Evolutionary conservation across 768 basidiomycete genomes (phyloP), one percentile per base, ranked within the genome.

Genomic region (Amanita exitialis): DNA sequence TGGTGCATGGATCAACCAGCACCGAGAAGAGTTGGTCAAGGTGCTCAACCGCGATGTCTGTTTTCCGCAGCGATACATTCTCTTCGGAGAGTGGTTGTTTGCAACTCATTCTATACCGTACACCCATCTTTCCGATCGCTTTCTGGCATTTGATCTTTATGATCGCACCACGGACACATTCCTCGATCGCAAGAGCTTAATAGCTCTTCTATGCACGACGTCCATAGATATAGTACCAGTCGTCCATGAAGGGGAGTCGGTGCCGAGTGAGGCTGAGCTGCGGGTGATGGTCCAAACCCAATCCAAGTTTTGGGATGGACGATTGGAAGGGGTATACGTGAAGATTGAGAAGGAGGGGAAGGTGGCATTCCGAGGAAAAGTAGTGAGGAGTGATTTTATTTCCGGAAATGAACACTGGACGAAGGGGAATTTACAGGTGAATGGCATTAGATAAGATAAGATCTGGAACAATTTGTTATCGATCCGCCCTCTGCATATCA

Each of bases 81-180:
- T 82, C 5, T 82, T 72, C 54, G 82, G 82, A 28, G 81, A 84
- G 61, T 83, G 82, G 79, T 66, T 80, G 58, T 76, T 67, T 36
- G 78, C 76, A 28, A 80, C 76, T 12, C 80, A 82, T 61, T 80
- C 79, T 4, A 79, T 82, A 45, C 60, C 74, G 3, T 82, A 82
- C 62, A 70, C 72, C 6, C 58, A 60, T 15, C 74, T 83, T 8
- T 77, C 79, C 1, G 75, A 75, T 55, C 69, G 65, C 37, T 81
- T 83, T 63, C 59, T 82, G 49, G 80, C 78, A 2, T 82, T 77
- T 58, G 80, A 81, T 56, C 49, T 81, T 34, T 81, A 75, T 58
- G 81, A 83, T 58, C 72, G 81, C 39, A 66, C 62, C 28, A 70
- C 68, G 5, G 59, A 59, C 4, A 59, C 57, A 5, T 82, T 73